Conservation (phyloP, 371 early-diverging fungal genomes). For the Basidiobolus meristosporus region DNA sequence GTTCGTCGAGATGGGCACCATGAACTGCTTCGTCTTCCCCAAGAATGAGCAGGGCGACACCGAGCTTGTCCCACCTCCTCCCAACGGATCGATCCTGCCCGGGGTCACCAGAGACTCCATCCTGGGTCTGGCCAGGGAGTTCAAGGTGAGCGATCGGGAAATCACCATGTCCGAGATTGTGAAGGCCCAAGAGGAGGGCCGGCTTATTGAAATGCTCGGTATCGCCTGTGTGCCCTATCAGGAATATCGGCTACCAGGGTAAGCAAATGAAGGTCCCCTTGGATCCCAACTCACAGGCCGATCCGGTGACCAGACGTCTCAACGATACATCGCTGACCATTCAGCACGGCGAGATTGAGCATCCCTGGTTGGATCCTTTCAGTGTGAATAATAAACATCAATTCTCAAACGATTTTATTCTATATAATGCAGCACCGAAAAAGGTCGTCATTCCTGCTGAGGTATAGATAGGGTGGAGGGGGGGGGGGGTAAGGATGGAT, state of each 20-base stretch:
- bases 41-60: slow-evolving; percentile 48
- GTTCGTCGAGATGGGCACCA: slow-evolving; percentile 90
- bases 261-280: too few species aligned
- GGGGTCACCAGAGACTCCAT: slow-evolving; percentile 96
- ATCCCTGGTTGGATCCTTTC: slow-evolving; percentile 1
- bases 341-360: slow-evolving; percentile 18
- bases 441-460: too few species aligned
- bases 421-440: too few species aligned
- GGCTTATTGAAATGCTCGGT: slow-evolving; percentile 77
- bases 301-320: slow-evolving; percentile 73
- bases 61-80: slow-evolving; percentile 81
- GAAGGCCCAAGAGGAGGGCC: slow-evolving; percentile 46
- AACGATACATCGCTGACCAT: slow-evolving; percentile 78
- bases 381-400: too few species aligned
- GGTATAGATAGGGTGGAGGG: too few species aligned
- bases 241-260: too few species aligned
- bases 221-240: slow-evolving; percentile 71
- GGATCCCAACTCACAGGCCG: slow-evolving; percentile 61
- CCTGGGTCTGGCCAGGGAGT: slow-evolving; percentile 61
- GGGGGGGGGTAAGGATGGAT: too few species aligned
- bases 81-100: slow-evolving; percentile 91
- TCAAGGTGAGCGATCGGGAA: slow-evolving; percentile 73
- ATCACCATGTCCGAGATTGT: slow-evolving; percentile 71
- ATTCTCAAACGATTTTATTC: too few species aligned
- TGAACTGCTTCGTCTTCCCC: slow-evolving; percentile 86